phyloP scores from a whole-genome alignment of 2,329 filamentous ascomycete species.

The Colletotrichum viniferum region DNA sequence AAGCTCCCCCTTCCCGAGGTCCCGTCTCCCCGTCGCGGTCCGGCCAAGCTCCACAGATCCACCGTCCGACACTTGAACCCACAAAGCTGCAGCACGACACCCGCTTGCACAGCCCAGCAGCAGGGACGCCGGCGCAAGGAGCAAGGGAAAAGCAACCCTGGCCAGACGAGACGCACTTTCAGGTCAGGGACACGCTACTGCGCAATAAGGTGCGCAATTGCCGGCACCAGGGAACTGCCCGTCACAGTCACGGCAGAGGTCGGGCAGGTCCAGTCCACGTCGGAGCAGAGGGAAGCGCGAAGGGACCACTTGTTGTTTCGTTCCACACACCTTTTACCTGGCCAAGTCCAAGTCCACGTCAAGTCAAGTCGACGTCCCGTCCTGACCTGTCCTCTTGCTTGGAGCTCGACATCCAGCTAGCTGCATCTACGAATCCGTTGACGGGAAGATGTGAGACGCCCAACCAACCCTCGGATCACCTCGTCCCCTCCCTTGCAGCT shows the following conservation, averaged over 20 bases:
- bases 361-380: background rate
- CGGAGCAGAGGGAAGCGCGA: background rate
- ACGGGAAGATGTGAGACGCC: conserved; percentile 20
- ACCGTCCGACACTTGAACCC: conserved; percentile 1
- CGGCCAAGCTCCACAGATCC: conserved; percentile 10
- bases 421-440: background rate
- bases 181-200: background rate
- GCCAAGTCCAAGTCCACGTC: background rate
- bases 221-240: background rate
- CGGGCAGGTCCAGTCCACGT: background rate
- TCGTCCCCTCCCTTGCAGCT: background rate
- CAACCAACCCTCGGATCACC: conserved; percentile 6
- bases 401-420: background rate
- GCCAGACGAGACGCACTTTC: background rate
- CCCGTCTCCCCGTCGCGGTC: background rate
- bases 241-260: background rate
- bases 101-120: conserved; percentile 3
- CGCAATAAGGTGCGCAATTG: background rate
- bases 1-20: background rate
- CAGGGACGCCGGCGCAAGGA: background rate
- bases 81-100: background rate
- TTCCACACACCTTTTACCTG: background rate
- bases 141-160: conserved; percentile 3
- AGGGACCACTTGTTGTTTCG: background rate
- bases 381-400: background rate